Base-by-base conservation (phyloP, 148 eudicot species). In the Diospyros kaki region DNA sequence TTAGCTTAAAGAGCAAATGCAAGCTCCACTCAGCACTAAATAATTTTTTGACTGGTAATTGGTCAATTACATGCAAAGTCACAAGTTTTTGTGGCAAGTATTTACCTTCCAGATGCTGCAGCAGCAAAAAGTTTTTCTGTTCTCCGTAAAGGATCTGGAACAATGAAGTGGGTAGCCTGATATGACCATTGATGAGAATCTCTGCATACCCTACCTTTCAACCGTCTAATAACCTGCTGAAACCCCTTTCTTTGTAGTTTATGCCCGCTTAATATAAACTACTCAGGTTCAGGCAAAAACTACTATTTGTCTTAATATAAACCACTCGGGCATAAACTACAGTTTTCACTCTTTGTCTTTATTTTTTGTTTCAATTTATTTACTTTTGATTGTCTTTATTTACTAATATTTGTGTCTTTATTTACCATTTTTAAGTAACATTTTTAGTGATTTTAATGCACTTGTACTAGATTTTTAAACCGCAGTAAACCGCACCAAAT, bases 71-170 rank as follows among this genome's bases (percentile, higher is more conserved):
- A 15, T 63, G 4, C 18, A 18, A 40, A 68, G 56, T 28, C 2
- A 28, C 6, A 50, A 61, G 60, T 46, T 14, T 43, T 65, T 17
- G 71, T 14, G 18, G 28, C 10, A 54, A 64, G 13, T 54, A 50
- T 64, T 76, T 72, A 93, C 99, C 99, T 87, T 82, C 99, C 98
- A 54, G 99, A 91, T 50, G 98, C 97, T 28, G 93, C 98, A 80
- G 99, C 99, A 76, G 97, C 98, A 82, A 95, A 95, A 73, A 95
- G 89, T 82, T 95, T 95, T 67, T 95, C 99, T 15, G 98, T 93
- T 84, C 99, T 86, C 70, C 93, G 86, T 55, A 93, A 71, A 39
- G 97, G 97, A 66, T 89, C 99, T 2, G 99, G 94, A 72, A 87
- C 87, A 77, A 95, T 78, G 55, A 95, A 93, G 81, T 95, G 99